Conservation (phyloP, 148 eudicot genomes). For the Mesembryanthemum crystallinum region DNA sequence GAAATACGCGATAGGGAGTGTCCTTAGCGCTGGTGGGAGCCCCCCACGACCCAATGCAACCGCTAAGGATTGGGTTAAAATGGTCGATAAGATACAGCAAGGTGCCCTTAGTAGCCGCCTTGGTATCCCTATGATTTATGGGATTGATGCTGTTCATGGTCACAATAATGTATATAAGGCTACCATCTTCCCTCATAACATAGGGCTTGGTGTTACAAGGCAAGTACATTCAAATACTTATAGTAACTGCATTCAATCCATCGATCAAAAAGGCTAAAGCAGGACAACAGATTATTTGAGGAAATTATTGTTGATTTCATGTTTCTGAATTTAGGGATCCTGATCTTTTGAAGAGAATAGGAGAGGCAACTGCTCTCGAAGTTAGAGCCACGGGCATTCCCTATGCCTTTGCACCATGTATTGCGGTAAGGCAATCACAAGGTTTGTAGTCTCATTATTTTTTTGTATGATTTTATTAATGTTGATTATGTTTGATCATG, state of each 20-base stretch:
- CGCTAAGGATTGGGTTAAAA: constrained; percentile 38
- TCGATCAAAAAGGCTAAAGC: no score
- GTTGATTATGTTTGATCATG: no score
- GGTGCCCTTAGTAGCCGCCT: constrained; percentile 42
- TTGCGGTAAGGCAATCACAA: constrained; percentile 13
- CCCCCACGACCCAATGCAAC: constrained; percentile 35
- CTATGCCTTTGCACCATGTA: constrained; percentile 30
- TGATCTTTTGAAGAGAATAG: constrained; percentile 22
- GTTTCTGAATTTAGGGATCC: constrained; percentile 19
- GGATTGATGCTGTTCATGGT: constrained; percentile 54
- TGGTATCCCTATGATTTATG: constrained; percentile 49
- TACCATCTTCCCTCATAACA: constrained; percentile 53
- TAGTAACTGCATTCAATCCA: no score
- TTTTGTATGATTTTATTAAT: no score
- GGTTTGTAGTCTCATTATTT: background rate
- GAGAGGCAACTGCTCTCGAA: constrained; percentile 32
- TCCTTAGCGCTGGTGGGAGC: constrained; percentile 46
- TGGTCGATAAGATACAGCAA: constrained; percentile 41
- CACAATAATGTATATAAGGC: constrained; percentile 47
- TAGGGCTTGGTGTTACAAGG: constrained; percentile 46
- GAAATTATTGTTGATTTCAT: background rate
- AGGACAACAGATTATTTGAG: background rate
- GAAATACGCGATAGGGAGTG: constrained; percentile 50
- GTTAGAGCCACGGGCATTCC: constrained; percentile 34
- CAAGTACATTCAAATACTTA: no score